phyloP scores from a whole-genome alignment of 441 rosid species.

The Pelargonium myrrhifolium region DNA sequence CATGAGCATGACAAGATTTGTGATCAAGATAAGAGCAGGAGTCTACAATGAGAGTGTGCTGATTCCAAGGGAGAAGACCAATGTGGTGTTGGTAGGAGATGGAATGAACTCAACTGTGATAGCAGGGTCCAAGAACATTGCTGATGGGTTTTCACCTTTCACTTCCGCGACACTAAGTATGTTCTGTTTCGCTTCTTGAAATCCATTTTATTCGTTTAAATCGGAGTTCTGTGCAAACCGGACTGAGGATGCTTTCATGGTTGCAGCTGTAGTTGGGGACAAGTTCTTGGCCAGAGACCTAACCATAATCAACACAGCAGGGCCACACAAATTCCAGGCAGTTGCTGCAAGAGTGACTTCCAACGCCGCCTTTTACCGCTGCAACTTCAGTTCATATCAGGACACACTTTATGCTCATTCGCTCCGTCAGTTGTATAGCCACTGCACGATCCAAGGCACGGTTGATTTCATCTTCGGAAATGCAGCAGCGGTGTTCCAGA shows the following conservation, averaged over 20 bases:
- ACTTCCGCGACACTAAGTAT: conserved; percentile 28
- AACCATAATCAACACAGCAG: conserved; percentile 43
- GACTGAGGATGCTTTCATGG: neutral
- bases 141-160: conserved; percentile 26
- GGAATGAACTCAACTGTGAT: conserved; percentile 27
- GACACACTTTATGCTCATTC: conserved; percentile 50
- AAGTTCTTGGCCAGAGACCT: conserved; percentile 46
- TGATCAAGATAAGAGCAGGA: conserved; percentile 25
- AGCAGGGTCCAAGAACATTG: conserved; percentile 26
- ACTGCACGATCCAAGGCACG: conserved; percentile 43
- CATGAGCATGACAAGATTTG: conserved; percentile 15
- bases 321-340: conserved; percentile 45
- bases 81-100: conserved; percentile 28
- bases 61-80: conserved; percentile 22
- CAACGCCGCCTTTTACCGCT: conserved; percentile 42
- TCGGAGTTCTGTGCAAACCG: neutral
- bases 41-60: conserved; percentile 28
- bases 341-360: conserved; percentile 46
- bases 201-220: neutral
- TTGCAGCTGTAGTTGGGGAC: conserved; percentile 36
- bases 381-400: conserved; percentile 46
- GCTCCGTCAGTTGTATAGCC: conserved; percentile 43
- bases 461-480: conserved; percentile 46
- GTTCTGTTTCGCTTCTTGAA: neutral
- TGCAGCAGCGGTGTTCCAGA: conserved; percentile 44